Conservation (phyloP, 306 rosid genomes). For the Glycine latifolia region DNA sequence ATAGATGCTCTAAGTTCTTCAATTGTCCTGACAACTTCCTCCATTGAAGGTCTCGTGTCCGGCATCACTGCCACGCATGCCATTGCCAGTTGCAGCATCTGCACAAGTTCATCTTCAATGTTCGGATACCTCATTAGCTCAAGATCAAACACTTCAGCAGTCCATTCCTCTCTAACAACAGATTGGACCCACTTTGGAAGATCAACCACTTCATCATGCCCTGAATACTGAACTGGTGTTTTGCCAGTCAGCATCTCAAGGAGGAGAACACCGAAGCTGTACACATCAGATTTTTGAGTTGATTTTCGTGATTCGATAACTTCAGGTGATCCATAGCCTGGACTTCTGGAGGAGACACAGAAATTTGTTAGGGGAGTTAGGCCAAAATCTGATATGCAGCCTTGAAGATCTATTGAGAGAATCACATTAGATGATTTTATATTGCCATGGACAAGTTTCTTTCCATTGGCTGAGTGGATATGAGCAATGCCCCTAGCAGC, state of each 20-base stretch:
- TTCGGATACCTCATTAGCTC: slow-evolving; percentile 76
- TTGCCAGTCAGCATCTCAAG: slow-evolving; percentile 93
- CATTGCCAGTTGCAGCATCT: slow-evolving; percentile 95
- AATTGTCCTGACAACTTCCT: slow-evolving; percentile 74
- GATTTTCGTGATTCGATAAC: slow-evolving; percentile 65
- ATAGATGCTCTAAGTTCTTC: slow-evolving; percentile 67
- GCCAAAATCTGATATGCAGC: slow-evolving; percentile 85
- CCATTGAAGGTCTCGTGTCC: slow-evolving; percentile 84
- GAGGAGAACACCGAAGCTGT: slow-evolving; percentile 86
- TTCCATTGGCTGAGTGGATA: slow-evolving; percentile 78
- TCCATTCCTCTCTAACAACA: slow-evolving; percentile 94
- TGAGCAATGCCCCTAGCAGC: slow-evolving; percentile 85
- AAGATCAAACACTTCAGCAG: slow-evolving; percentile 93
- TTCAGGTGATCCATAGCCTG: slow-evolving; percentile 86
- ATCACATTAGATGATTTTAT: slow-evolving; percentile 89
- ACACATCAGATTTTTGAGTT: slow-evolving; percentile 77
- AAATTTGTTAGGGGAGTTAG: slow-evolving; percentile 66
- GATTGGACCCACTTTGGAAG: slow-evolving; percentile 96
- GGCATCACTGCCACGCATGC: slow-evolving; percentile 83
- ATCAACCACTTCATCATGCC: slow-evolving; percentile 73
- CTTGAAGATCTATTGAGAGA: slow-evolving; percentile 66
- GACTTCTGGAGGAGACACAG: slow-evolving; percentile 59
- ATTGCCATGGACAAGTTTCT: slow-evolving; percentile 82
- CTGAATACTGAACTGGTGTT: slow-evolving; percentile 75
- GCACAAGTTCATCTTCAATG: slow-evolving; percentile 93